A percentile compares a stretch with the other conserved stretches of the same genome.
Evolutionary conservation across 495 filamentous ascomycete genomes (phyloP).

Genomic region (Astrocystis sublimbata): DNA sequence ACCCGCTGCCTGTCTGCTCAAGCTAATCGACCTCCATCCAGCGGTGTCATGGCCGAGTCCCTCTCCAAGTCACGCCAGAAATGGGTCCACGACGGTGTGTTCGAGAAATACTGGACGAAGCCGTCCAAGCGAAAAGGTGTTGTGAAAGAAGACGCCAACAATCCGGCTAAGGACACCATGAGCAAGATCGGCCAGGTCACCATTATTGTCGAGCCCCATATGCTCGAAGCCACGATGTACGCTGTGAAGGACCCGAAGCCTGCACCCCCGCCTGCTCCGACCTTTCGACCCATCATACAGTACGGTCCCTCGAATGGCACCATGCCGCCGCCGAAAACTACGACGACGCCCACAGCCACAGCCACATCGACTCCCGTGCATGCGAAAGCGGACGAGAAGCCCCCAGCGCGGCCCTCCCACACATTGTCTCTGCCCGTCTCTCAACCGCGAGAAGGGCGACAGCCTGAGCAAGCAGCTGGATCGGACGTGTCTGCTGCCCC

Average conservation of each 20-base stretch:
- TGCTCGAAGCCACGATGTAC: conserved; percentile 84
- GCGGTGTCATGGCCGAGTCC: conserved; percentile 81
- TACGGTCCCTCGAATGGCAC: conserved; percentile 65
- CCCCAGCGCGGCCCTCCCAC: neutral
- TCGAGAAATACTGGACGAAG: conserved; percentile 93
- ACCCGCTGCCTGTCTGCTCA: neutral
- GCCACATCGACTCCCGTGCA: neutral
- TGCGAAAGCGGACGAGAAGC: neutral
- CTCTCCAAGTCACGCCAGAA: conserved; percentile 79
- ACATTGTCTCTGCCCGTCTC: conserved; percentile 9
- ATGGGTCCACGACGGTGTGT: conserved; percentile 86
- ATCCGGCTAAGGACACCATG: conserved; percentile 87
- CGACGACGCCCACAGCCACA: conserved; percentile 24
- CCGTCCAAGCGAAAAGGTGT: conserved; percentile 78
- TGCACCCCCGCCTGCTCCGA: conserved; percentile 34
- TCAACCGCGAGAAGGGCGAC: conserved; percentile 25
- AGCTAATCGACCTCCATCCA: conserved; percentile 37
- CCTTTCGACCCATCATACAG: conserved; percentile 64
- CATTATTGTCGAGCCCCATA: conserved; percentile 86
- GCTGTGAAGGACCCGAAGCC: conserved; percentile 74
- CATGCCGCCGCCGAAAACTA: conserved; percentile 55
- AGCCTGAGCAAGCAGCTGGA: conserved; percentile 16
- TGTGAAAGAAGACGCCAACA: conserved; percentile 66
- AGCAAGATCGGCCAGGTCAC: conserved; percentile 75
- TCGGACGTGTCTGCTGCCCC: conserved; percentile 21